A percentile compares a stretch with the other conserved stretches of the same genome.
Evolutionary conservation across 352 stramenopile species (phyloP).

Genomic region (Phytopythium aichiense): DNA sequence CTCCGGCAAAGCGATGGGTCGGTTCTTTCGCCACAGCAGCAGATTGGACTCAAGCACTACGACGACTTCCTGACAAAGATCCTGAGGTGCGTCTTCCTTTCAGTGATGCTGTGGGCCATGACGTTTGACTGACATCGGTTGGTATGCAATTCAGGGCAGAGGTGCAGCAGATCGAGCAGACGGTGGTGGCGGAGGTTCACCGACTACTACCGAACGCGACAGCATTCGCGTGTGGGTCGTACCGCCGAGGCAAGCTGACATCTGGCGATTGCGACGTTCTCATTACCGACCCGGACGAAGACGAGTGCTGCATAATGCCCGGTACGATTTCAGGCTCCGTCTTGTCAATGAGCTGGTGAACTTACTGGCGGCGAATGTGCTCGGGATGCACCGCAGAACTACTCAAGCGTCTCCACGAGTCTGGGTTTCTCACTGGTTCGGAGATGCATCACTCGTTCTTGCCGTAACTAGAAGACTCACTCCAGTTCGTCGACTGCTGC

Average conservation of each 20-base stretch:
- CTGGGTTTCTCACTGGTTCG: slow-evolving; percentile 61
- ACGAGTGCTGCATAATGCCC: slow-evolving; percentile 66
- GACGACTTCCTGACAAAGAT: slow-evolving; percentile 78
- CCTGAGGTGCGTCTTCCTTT: slow-evolving; percentile 29
- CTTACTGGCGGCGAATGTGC: not conserved
- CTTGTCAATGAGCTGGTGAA: not conserved
- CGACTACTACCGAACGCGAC: slow-evolving; percentile 56
- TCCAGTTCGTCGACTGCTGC: not conserved
- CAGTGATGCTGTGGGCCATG: not conserved
- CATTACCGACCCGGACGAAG: slow-evolving; percentile 64
- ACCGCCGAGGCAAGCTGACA: slow-evolving; percentile 62
- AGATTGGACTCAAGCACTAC: slow-evolving; percentile 80
- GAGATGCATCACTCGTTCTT: not conserved
- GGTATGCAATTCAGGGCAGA: slow-evolving; percentile 43
- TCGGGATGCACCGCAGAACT: slow-evolving; percentile 23
- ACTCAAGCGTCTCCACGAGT: slow-evolving; percentile 50
- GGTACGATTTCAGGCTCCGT: slow-evolving; percentile 7
- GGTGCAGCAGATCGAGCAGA: slow-evolving; percentile 69
- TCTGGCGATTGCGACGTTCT: slow-evolving; percentile 82
- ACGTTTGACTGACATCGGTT: not conserved
- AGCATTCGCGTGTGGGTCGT: slow-evolving; percentile 69
- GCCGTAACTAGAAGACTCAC: not conserved
- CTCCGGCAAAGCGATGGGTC: slow-evolving; percentile 31
- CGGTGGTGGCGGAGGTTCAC: slow-evolving; percentile 65
- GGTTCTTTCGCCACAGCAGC: slow-evolving; percentile 55